A percentile compares a stretch with the other conserved stretches of the same genome.
Conservation (phyloP, 2,329 filamentous ascomycete species). For the Beauveria rudraprayagi region DNA sequence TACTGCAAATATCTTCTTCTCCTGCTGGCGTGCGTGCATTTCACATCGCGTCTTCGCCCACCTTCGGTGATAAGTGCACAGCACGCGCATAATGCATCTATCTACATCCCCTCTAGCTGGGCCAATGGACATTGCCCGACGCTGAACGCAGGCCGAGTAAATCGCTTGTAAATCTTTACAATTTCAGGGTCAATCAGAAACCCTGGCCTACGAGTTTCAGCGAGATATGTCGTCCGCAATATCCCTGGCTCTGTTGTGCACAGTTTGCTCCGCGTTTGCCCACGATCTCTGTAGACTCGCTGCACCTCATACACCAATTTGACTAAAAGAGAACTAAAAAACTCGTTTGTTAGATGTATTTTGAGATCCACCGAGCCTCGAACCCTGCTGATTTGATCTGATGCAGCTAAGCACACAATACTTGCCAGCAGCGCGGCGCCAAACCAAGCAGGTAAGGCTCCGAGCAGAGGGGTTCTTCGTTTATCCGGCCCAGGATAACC, state of each 20-base stretch:
- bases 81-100: background rate
- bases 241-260: too few relatives aligned
- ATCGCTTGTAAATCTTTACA: too few relatives aligned
- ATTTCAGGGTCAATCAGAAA: background rate
- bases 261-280: too few relatives aligned
- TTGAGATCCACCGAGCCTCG: background rate
- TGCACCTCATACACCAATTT: background rate
- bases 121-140: too few relatives aligned
- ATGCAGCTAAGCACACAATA: background rate
- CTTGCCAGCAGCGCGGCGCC: background rate
- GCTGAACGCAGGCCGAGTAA: background rate
- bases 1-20: too few relatives aligned
- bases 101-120: background rate
- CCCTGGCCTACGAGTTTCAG: background rate
- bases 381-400: background rate
- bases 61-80: background rate
- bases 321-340: background rate
- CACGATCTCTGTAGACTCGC: too few relatives aligned
- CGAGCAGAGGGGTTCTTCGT: conserved; percentile 3
- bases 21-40: background rate
- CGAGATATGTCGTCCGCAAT: background rate
- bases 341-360: background rate
- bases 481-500: background rate
- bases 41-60: background rate
- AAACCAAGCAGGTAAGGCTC: conserved; percentile 1